Evolutionary conservation across 2,329 filamentous ascomycete genomes (phyloP).

Genomic region (Thelonectria rubi): DNA sequence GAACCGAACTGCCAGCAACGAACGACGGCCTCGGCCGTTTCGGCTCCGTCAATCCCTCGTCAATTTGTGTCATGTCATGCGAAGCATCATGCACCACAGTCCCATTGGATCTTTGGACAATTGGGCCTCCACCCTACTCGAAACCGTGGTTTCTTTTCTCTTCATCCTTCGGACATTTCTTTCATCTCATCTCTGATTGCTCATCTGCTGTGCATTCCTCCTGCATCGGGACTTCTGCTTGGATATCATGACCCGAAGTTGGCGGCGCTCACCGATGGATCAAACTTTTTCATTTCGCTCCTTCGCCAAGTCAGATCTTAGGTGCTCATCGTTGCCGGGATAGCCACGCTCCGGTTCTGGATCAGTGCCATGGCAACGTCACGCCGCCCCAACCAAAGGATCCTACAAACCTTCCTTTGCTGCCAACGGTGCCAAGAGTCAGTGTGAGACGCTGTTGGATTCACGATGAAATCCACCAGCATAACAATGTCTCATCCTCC

Average conservation of each 20-base stretch:
- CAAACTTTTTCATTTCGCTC: background rate
- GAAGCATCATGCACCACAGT: background rate
- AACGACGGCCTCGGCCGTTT: slow-evolving; percentile 8
- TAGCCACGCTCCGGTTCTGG: background rate
- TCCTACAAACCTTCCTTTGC: background rate
- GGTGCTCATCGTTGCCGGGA: background rate
- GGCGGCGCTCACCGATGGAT: background rate
- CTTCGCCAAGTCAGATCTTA: background rate
- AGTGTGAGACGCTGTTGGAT: background rate
- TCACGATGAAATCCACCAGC: background rate
- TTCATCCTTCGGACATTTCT: background rate
- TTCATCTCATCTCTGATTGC: background rate
- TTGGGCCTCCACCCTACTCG: background rate
- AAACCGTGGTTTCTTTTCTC: background rate
- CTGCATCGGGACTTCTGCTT: background rate
- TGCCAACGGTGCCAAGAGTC: background rate
- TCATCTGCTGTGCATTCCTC: background rate
- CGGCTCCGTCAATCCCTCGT: slow-evolving; percentile 9
- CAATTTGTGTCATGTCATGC: slow-evolving; percentile 4
- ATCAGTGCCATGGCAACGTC: background rate
- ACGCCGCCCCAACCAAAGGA: background rate
- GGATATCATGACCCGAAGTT: background rate
- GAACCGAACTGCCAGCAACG: slow-evolving; percentile 19
- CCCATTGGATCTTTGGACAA: background rate
- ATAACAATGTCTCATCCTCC: slow-evolving; percentile 4